Evolutionary conservation across 2,329 filamentous ascomycete genomes (phyloP), one percentile per base, ranked within the genome.

Genomic region (Coleophoma eucalyptorum): DNA sequence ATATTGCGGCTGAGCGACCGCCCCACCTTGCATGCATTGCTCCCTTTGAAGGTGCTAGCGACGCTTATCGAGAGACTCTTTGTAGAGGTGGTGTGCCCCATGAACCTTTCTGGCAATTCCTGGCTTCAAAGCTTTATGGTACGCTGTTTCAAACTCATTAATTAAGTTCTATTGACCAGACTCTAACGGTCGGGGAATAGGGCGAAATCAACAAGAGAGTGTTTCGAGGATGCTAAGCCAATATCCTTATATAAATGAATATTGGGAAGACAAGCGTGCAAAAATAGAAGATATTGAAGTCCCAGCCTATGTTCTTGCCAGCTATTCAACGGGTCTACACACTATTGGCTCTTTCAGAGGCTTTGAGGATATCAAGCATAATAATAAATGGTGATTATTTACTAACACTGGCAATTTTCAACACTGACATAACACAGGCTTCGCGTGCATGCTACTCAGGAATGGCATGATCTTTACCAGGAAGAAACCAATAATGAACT

Each of bases 391-490:
- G 52, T 46, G 5, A 19, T 11, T 44, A 21, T 20, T 44, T 44
- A 13, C 18, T 26, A 20, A 20, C 20, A 10, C 8, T 32, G 20
- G 18, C 10, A 11, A 13, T 26, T 20, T 13, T 10, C 16, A 44
- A 20, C 18, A 21, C 26, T 10, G 31, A 21, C 42, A 20, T 44
- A 10, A 26, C 18, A 6, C 10, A 46, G 43, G 46, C 26, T 52
- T 18, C 37, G 52, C 3, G 26, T 55, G 15, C 46, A 55, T 46
- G 61, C 63, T n/a, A 62, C 62, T 5, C 71, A 75, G 52, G 73
- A 76, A 49, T 76, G 72, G 73, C 69, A 68, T 49, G 73, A 76
- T 49, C 53, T 74, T 3, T 75, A 68, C 51, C 62, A 60, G 8
- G 56, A 59, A 0, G 59, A 69, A n/a, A 59, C 63, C 2, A 61